Conservation (phyloP, 108 stramenopile species). For the Cyclotella kingstonii region DNA sequence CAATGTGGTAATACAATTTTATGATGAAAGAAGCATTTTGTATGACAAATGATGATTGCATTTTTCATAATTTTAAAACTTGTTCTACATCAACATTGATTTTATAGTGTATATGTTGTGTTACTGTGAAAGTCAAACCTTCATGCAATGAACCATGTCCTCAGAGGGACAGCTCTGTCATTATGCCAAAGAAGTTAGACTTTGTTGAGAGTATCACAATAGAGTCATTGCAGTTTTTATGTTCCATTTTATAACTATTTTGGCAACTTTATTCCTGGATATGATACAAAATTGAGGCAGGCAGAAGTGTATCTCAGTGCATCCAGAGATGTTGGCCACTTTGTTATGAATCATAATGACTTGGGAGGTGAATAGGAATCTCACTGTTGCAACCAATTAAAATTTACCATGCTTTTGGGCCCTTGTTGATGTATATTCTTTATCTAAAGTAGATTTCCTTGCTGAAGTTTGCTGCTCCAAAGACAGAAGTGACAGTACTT, state of each 20-base stretch:
- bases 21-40: too few relatives aligned
- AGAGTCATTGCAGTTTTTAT: conserved; percentile 7
- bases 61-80: too few relatives aligned
- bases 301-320: conserved; percentile 64
- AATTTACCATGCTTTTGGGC: conserved; percentile 45
- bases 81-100: too few relatives aligned
- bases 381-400: neutral
- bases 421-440: conserved; percentile 65
- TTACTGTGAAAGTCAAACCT: too few relatives aligned
- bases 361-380: neutral
- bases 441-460: conserved; percentile 41
- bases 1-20: too few relatives aligned
- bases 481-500: too few relatives aligned
- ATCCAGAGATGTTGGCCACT: conserved; percentile 19
- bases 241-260: conserved; percentile 2
- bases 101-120: too few relatives aligned
- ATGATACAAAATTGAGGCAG: conserved; percentile 35
- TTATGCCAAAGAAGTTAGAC: neutral
- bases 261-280: conserved; percentile 9
- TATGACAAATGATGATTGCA: too few relatives aligned
- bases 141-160: too few relatives aligned
- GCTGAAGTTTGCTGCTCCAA: conserved; percentile 57
- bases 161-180: neutral
- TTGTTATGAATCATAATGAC: neutral
- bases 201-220: neutral